phyloP scores from a whole-genome alignment of 768 basidiomycete species.

The Podaxis sp. region DNA sequence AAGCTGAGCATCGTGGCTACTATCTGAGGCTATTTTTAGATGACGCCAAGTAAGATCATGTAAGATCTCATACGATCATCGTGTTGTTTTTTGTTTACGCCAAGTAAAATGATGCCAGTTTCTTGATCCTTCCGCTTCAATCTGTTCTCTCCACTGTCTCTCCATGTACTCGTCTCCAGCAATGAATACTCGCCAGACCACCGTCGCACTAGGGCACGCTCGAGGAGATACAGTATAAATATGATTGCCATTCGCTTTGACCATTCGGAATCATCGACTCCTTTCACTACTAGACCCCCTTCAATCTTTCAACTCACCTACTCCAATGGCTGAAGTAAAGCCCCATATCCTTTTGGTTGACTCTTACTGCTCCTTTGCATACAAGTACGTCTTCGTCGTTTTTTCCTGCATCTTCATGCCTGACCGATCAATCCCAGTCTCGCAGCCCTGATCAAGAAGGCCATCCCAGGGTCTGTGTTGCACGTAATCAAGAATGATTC shows the following conservation, averaged over 20 bases:
- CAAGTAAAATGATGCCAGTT: background rate
- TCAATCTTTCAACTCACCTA: background rate
- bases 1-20: background rate
- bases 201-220: background rate
- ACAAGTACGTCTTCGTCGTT: slow-evolving; percentile 55
- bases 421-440: slow-evolving; percentile 42
- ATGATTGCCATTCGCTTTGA: background rate
- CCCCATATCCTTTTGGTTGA: slow-evolving; percentile 72
- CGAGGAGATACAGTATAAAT: background rate
- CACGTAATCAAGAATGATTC: slow-evolving; percentile 76
- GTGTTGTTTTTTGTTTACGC: background rate
- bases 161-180: background rate
- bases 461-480: slow-evolving; percentile 59
- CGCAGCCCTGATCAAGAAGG: slow-evolving; percentile 62
- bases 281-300: background rate
- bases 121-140: background rate
- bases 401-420: background rate
- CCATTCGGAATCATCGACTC: background rate
- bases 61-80: background rate
- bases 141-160: background rate
- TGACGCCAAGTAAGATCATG: background rate
- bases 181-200: background rate
- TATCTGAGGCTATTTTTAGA: background rate
- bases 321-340: slow-evolving; percentile 32
- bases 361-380: slow-evolving; percentile 85